Base-by-base conservation (phyloP, 2,329 filamentous ascomycete genomes). In the Aureobasidium sp. region DNA sequence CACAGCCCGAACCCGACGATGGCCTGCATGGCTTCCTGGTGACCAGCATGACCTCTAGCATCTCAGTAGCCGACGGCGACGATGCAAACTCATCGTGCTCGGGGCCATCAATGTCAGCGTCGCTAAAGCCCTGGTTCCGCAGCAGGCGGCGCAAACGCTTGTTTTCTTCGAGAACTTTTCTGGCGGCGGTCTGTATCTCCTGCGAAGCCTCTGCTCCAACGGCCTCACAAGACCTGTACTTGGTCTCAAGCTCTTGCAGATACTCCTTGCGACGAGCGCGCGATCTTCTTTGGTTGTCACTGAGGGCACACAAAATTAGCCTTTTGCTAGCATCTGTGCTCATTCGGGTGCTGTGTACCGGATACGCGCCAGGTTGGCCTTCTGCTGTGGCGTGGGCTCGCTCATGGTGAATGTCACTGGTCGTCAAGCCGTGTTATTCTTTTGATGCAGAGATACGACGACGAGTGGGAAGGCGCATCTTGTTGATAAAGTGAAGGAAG, bases 211-310 rank as follows among this genome's bases (percentile, higher is more conserved):
- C 82, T 53, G 88, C 80, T 21, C 88, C 88, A 36, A 81, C 76
- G 41, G 82, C 77, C 71, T 91, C 86, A 69, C 82, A 89, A 58
- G 76, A 74, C 50, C 84, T 81, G 62, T 87, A 74, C 63, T 84
- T 85, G 59, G 80, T 76, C 73, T 91, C 87, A 32, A 91, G 80
- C 61, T 88, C 85, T 64, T 85, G 78, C 42, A 90, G 75, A 69
- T 91, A 90, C 69, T 90, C 87, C 76, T 88, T 89, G 65, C 85
- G 81, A 39, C 88, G 82, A 49, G 87, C 87, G 59, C 89, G 84
- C n/a, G 86, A 90, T 64, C 88, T 84, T 61, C 88, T 81, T 71
- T 91, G 89, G 68, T 91, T 92, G 68, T 91, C 86, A 65, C 88
- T 86, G 62, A 88, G 47, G 5, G 27, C 45, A n/a, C 27, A 10